Evolutionary conservation across 805 yeast genomes (phyloP).

Genomic region (Yarrowia osloensis): DNA sequence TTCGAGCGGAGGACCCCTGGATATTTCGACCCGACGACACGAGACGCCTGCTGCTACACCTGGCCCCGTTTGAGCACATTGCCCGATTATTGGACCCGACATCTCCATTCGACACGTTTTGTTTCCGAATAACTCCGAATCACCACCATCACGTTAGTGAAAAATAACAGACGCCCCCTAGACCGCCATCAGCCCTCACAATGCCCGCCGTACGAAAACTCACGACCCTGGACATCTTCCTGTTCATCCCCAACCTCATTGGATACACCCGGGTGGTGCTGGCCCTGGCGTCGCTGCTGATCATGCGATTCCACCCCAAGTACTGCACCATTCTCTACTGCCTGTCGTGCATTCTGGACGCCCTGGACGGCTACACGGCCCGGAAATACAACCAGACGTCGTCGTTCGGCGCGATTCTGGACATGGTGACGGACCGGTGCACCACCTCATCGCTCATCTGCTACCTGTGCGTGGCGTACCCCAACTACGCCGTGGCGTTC

Average conservation of each 20-base stretch:
- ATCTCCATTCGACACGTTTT: not conserved
- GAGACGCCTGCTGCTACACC: too few species aligned
- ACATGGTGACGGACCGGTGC: conserved; percentile 98
- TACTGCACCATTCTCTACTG: conserved; percentile 77
- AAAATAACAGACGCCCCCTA: not conserved
- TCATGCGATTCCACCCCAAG: conserved; percentile 83
- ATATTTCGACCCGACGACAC: too few species aligned
- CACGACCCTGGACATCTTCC: conserved; percentile 60
- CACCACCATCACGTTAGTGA: not conserved
- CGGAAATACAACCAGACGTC: conserved; percentile 86
- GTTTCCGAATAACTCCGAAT: not conserved
- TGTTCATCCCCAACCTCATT: conserved; percentile 86
- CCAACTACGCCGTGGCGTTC: conserved; percentile 66
- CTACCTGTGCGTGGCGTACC: conserved; percentile 78
- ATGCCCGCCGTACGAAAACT: conserved; percentile 32
- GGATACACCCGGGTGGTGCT: conserved; percentile 85
- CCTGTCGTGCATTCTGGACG: conserved; percentile 88
- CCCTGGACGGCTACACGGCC: conserved; percentile 95
- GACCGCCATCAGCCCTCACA: not conserved
- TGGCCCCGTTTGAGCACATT: not conserved
- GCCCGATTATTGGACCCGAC: not conserved
- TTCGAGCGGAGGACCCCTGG: not conserved
- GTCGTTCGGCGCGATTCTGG: conserved; percentile 92
- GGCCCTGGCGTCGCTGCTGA: conserved; percentile 73
- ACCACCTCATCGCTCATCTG: conserved; percentile 93